Evolutionary conservation across 2,329 filamentous ascomycete genomes (phyloP), one percentile per base, ranked within the genome.

Genomic region (Trichoderma oligosporum): DNA sequence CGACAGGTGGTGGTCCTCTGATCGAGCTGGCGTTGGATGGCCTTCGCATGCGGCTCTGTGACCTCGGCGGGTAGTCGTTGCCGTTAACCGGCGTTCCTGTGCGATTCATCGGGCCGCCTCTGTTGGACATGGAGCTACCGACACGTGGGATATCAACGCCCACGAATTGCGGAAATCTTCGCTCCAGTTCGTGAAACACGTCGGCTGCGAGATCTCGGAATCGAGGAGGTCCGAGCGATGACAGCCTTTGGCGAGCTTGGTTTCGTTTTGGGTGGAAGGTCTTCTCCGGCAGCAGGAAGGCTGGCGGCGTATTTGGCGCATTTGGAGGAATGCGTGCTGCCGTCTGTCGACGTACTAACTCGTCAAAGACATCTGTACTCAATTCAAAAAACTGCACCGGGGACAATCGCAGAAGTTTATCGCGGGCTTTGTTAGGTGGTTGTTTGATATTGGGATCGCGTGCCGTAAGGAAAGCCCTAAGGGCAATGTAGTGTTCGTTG

Each of bases 261-360:
- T 99, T 99, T 61, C 94, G 87, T 74, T 97, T 99, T 2, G 92
- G 91, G 72, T 99, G 94, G 73, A 97, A 97, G 62, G 85, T 87
- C 62, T 87, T 82, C 70, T 93, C 91, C n/a, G 94, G 90, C 22
- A 89, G 76, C 5, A 99, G 82, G 68, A 85, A 95, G 11, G 83
- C 76, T 2, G 91, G 89, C n/a, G 82, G 80, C 3, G 74, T 71
- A 61, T 75, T 78, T 46, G 78, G 77, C 22, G 78, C 77, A 63
- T 79, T 81, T 20, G 80, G 76, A 14, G 79, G 76, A 55, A 76
- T 76, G 60, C 83, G 75, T 54, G 80, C 80, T 51, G 80, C 79
- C 63, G 88, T 83, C 72, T 97, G 92, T 62, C 94, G 85, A 59
- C 94, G 87, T 64, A 95, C 80, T 63, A 97, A 79, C 75, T 99